Conservation (phyloP, 1,139 yeast species). For the Yamadazyma triangularis region DNA sequence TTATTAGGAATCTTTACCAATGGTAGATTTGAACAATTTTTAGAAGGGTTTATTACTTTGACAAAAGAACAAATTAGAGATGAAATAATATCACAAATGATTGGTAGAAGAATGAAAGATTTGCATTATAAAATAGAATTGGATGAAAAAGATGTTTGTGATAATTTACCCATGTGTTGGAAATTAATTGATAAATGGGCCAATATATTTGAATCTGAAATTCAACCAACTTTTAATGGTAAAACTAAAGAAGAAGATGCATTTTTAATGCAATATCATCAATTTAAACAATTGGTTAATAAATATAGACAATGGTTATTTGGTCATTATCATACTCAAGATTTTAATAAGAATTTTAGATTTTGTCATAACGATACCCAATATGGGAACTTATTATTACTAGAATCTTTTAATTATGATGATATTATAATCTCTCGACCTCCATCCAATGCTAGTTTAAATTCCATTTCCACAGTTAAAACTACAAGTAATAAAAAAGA, state of each 20-base stretch:
- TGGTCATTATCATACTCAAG: conserved; percentile 43
- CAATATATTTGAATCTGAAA: conserved; percentile 41
- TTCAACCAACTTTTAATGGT: conserved; percentile 23
- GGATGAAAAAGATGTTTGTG: conserved; percentile 46
- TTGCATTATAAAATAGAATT: conserved; percentile 78
- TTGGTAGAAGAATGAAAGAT: conserved; percentile 96
- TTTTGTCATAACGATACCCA: conserved; percentile 97
- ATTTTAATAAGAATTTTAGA: conserved; percentile 47
- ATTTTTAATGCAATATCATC: conserved; percentile 44
- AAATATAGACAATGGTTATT: conserved; percentile 63
- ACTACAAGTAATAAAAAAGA: conserved; percentile 46
- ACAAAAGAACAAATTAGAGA: conserved; percentile 69
- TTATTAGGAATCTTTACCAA: conserved; percentile 83
- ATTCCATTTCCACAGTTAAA: conserved; percentile 12
- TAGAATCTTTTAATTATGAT: conserved; percentile 28
- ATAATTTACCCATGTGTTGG: conserved; percentile 64
- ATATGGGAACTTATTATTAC: conserved; percentile 79
- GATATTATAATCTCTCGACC: conserved; percentile 32
- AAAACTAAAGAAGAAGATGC: conserved; percentile 31
- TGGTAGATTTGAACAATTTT: conserved; percentile 89
- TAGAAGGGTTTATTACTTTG: conserved; percentile 75
- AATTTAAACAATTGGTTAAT: conserved; percentile 44
- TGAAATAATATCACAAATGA: conserved; percentile 72
- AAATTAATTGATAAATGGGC: conserved; percentile 70
- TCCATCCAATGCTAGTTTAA: conserved; percentile 14